Conservation (phyloP, 2,329 filamentous ascomycete species). For the Colletotrichum truncatum region DNA sequence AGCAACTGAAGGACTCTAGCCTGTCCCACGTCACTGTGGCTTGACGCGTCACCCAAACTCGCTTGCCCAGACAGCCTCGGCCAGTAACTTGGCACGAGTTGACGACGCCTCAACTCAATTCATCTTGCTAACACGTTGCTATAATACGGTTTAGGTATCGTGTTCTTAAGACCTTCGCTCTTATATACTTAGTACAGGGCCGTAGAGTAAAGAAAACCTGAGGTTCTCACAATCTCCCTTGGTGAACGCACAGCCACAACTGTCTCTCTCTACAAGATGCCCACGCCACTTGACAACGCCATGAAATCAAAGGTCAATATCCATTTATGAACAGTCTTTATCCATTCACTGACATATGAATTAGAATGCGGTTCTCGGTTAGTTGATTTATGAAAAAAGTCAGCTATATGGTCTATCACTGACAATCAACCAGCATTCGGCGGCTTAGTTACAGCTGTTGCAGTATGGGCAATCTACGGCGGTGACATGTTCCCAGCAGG, state of each 20-base stretch:
- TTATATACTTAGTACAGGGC: neutral
- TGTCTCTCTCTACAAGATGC: constrained; percentile 63
- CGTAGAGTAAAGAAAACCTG: neutral
- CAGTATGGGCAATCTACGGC: constrained; percentile 87
- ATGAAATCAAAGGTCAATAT: constrained; percentile 73
- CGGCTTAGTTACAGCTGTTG: constrained; percentile 82
- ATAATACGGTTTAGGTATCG: neutral
- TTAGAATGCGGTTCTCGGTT: constrained; percentile 30
- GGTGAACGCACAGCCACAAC: constrained; percentile 9
- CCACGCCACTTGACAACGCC: constrained; percentile 74
- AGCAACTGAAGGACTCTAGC: neutral
- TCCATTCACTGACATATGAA: neutral
- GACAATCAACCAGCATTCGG: constrained; percentile 72
- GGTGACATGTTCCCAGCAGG: constrained; percentile 82
- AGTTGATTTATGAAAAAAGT: neutral
- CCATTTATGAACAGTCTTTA: constrained; percentile 16
- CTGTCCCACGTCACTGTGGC: constrained; percentile 24
- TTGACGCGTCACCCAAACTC: constrained; percentile 17
- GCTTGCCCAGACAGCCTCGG: neutral
- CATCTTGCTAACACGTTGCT: constrained; percentile 18
- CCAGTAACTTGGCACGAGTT: constrained; percentile 1
- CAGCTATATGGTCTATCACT: neutral
- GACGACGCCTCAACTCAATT: constrained; percentile 16
- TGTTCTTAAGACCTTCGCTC: neutral
- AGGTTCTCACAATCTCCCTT: neutral